Evolutionary conservation across 768 basidiomycete species (phyloP).

Genomic region (Mycena alexandri): DNA sequence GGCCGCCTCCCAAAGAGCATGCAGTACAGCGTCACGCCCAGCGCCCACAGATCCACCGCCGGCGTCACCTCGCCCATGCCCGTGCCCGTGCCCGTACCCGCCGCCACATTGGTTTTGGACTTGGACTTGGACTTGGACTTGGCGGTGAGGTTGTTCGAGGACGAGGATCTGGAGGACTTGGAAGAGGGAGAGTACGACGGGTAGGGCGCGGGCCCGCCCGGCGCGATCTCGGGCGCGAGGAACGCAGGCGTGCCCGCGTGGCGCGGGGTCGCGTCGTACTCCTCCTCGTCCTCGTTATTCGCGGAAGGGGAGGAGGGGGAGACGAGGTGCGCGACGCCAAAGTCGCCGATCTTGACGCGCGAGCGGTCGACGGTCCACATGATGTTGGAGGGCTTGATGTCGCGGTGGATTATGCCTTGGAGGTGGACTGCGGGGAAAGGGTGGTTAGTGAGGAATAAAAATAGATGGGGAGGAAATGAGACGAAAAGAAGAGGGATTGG

Average conservation of each 20-base stretch:
- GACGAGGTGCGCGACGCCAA: conserved; percentile 97
- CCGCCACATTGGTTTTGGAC: too few relatives aligned
- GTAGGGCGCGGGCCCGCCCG: conserved; percentile 20
- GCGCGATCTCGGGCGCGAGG: conserved; percentile 93
- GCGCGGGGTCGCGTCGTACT: conserved; percentile 82
- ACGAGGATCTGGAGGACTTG: not conserved
- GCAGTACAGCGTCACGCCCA: conserved; percentile 96
- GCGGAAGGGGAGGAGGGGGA: conserved; percentile 73
- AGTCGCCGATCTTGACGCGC: conserved; percentile 97
- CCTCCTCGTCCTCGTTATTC: conserved; percentile 72
- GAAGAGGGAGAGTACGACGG: not conserved
- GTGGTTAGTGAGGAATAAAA: not conserved
- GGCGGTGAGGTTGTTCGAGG: too few relatives aligned
- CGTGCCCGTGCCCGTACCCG: conserved; percentile 38
- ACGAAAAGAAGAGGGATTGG: not conserved
- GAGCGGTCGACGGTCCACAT: conserved; percentile 89
- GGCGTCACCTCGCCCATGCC: conserved; percentile 74
- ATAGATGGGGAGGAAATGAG: not conserved
- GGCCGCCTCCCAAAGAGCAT: conserved; percentile 91
- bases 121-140: too few relatives aligned
- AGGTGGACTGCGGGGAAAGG: conserved; percentile 79
- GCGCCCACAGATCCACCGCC: conserved; percentile 97
- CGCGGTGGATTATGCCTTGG: conserved; percentile 98
- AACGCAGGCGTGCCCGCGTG: conserved; percentile 97
- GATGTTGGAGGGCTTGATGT: conserved; percentile 98